Evolutionary conservation across 1,284 basidiomycete species (phyloP).

Genomic region (Gomphus sp.): DNA sequence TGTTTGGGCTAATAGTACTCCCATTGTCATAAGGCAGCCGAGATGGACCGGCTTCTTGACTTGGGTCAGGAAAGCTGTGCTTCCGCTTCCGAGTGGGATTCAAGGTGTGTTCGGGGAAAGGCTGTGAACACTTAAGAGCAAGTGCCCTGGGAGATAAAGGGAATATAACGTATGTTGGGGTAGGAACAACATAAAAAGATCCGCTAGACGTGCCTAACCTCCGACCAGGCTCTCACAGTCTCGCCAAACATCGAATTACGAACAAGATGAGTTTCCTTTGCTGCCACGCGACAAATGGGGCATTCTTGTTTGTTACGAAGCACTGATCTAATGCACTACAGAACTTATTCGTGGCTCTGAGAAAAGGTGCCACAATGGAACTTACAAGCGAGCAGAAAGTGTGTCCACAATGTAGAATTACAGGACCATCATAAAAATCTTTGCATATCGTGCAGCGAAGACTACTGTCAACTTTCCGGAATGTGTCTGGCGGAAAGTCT

Average conservation of each 20-base stretch:
- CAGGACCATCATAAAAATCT: slow-evolving; percentile 61
- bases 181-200: not conserved
- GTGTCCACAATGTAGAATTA: slow-evolving; percentile 62
- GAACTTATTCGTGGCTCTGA: not conserved
- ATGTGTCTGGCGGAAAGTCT: slow-evolving; percentile 47
- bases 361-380: slow-evolving; percentile 1
- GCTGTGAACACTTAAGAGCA: slow-evolving; percentile 30
- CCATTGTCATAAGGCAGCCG: not conserved
- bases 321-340: slow-evolving; percentile 55
- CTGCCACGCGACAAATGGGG: slow-evolving; percentile 49
- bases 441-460: slow-evolving; percentile 64
- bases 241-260: slow-evolving; percentile 53
- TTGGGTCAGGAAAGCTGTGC: not conserved
- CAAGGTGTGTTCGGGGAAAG: not conserved
- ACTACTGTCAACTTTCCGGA: slow-evolving; percentile 53
- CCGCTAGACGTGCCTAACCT: slow-evolving; percentile 40
- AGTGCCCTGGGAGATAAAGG: slow-evolving; percentile 25
- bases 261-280: slow-evolving; percentile 49
- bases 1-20: not conserved
- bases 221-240: slow-evolving; percentile 50
- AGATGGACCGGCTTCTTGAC: slow-evolving; percentile 3
- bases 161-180: not conserved
- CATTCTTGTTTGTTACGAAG: slow-evolving; percentile 50
- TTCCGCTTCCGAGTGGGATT: not conserved
- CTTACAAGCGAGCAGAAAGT: slow-evolving; percentile 69